Base-by-base conservation (phyloP, 163 green algal genomes). In the Chlamydomonas reinhardtii region DNA sequence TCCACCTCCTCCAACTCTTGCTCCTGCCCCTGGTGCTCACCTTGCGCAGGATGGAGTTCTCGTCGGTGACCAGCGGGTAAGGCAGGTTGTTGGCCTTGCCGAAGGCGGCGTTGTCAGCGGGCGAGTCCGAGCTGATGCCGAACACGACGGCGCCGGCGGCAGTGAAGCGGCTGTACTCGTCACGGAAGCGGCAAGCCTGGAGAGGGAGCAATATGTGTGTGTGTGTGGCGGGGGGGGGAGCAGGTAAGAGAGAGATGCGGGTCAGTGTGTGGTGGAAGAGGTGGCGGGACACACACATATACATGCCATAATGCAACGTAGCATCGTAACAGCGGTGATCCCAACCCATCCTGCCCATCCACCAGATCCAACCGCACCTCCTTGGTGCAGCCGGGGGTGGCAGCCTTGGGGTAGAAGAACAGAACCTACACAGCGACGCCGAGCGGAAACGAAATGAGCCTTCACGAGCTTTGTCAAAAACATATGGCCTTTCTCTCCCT, bases 161-260 rank as follows among this genome's bases (percentile, higher is more conserved):
- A 14, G 76, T 75, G 84, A 96, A 96, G n/a, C 80, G 77, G 19
- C 70, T 34, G 76, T 93, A 96, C 76, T 92, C 88, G 74, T 96
- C 94, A 25, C 94, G 83, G 92, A 96, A 96, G 79, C 90, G 90
- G 90, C 94, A 96, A 14, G 90, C 94, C 93, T 96, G 78, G 54
- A n/a, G n/a, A 1, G 69, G 5, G 19, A 1, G 32, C n/a, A n/a
- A n/a, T n/a, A n/a, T n/a, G n/a, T n/a, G n/a, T n/a, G 17, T 11
- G 17, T 2, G 29, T 19, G 69, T 0, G 66, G 5, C 34, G 19
- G 20, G 12, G 34, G 1, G 20, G 69, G 20, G 9, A 29, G 69
- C 4, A 25, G 3, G 22, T 37, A 34, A 22, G 31, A 43, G 12
- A 6, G 29, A 70, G 15, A 65, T 27, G 22, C n/a, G 59, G 59